phyloP scores from a whole-genome alignment of 208 protist genomes.

The Trypanosoma grayi region DNA sequence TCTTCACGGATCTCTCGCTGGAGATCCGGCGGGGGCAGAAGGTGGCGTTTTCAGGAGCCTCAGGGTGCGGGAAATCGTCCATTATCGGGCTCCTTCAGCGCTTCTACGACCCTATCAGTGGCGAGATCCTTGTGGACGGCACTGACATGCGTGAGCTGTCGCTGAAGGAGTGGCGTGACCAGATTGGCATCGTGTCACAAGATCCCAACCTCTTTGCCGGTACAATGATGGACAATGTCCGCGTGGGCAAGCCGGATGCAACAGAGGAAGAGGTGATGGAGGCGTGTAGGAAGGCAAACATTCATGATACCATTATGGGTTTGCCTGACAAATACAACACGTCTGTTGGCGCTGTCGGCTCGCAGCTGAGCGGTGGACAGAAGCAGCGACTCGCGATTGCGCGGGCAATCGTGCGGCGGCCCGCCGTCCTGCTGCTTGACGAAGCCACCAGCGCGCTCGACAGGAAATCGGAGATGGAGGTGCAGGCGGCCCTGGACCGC shows the following conservation, averaged over 20 bases:
- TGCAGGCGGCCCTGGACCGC: slow-evolving; percentile 67
- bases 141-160: slow-evolving; percentile 47
- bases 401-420: slow-evolving; percentile 68
- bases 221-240: slow-evolving; percentile 71
- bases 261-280: slow-evolving; percentile 66
- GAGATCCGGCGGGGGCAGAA: slow-evolving; percentile 62
- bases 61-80: slow-evolving; percentile 83
- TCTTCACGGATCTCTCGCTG: slow-evolving; percentile 74
- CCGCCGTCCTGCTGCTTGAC: slow-evolving; percentile 85
- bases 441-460: slow-evolving; percentile 92
- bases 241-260: slow-evolving; percentile 54
- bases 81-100: slow-evolving; percentile 75
- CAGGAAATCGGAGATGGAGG: slow-evolving; percentile 82
- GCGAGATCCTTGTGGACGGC: slow-evolving; percentile 60
- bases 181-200: slow-evolving; percentile 86
- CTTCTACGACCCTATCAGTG: slow-evolving; percentile 77
- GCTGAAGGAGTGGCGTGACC: slow-evolving; percentile 50
- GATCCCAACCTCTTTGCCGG: slow-evolving; percentile 77
- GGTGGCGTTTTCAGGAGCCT: slow-evolving; percentile 74
- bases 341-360: slow-evolving; percentile 74
- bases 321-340: slow-evolving; percentile 86
- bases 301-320: slow-evolving; percentile 82
- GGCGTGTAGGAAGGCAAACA: slow-evolving; percentile 68
- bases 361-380: slow-evolving; percentile 87
- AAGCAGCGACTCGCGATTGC: slow-evolving; percentile 91